These are phyloP conservation scores for Skeletonema costatum DNA, from an alignment of 108 stramenopile genomes.

Conservation along the genomic window DNA sequence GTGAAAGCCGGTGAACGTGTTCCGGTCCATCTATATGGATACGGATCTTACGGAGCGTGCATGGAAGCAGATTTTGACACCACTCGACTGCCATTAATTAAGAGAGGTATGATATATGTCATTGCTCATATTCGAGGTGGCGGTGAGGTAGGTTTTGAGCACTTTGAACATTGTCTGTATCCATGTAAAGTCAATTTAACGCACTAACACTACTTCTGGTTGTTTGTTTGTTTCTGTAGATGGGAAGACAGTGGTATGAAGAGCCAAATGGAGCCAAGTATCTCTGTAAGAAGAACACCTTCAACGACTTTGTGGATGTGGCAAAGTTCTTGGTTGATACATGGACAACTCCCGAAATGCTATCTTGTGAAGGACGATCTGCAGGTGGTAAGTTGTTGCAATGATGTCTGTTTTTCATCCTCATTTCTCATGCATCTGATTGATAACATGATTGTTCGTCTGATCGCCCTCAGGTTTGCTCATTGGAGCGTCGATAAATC, in stretches of 20 bases:
- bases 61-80: constrained; percentile 78
- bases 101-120: constrained; percentile 90
- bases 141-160: constrained; percentile 90
- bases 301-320: constrained; percentile 93
- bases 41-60: constrained; percentile 92
- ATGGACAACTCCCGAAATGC: constrained; percentile 42
- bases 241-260: constrained; percentile 89
- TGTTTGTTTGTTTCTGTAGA: background rate
- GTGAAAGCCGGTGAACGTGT: constrained; percentile 55
- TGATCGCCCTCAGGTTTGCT: constrained; percentile 1
- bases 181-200: background rate
- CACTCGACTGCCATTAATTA: constrained; percentile 77
- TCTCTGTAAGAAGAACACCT: constrained; percentile 96
- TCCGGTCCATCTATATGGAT: constrained; percentile 89
- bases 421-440: too few species aligned
- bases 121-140: constrained; percentile 97
- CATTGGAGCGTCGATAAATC: constrained; percentile 48
- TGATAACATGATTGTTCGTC: too few species aligned
- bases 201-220: background rate
- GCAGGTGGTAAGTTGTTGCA: constrained; percentile 24
- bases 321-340: constrained; percentile 49
- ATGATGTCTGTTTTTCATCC: too few species aligned
- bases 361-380: constrained; percentile 49
- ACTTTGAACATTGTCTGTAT: background rate
- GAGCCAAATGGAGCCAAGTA: constrained; percentile 93